phyloP scores from a whole-genome alignment of 805 yeast species.

The Saturnispora mendoncae region DNA sequence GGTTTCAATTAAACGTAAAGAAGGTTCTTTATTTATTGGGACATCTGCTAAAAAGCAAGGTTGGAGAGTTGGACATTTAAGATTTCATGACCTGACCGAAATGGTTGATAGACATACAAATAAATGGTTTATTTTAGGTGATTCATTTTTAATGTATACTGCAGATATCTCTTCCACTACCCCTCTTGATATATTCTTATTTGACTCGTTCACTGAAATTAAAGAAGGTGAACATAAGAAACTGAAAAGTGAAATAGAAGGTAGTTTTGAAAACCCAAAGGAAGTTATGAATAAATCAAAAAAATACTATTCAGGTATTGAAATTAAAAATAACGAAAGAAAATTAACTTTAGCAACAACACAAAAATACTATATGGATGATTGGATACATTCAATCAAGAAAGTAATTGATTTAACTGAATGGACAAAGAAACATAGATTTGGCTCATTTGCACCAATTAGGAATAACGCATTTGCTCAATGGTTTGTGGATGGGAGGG shows the following conservation, averaged over 20 bases:
- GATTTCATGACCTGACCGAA: constrained; percentile 65
- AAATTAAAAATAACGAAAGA: constrained; percentile 33
- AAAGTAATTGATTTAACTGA: constrained; percentile 57
- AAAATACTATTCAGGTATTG: neutral
- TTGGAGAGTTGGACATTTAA: constrained; percentile 90
- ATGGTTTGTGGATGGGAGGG: constrained; percentile 91
- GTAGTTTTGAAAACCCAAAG: constrained; percentile 29
- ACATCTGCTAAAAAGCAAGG: constrained; percentile 86
- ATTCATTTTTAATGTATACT: constrained; percentile 77
- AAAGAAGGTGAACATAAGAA: constrained; percentile 13
- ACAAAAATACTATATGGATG: constrained; percentile 52
- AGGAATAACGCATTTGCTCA: constrained; percentile 81
- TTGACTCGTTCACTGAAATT: constrained; percentile 68
- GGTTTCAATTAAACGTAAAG: constrained; percentile 74
- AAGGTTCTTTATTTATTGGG: constrained; percentile 73
- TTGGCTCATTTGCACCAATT: constrained; percentile 88
- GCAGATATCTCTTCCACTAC: constrained; percentile 80
- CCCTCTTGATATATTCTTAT: constrained; percentile 82
- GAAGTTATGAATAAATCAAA: constrained; percentile 4
- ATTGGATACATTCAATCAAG: constrained; percentile 70
- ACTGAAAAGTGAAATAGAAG: constrained; percentile 35
- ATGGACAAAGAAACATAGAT: constrained; percentile 72
- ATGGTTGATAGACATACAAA: constrained; percentile 87
- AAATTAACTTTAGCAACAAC: constrained; percentile 63
- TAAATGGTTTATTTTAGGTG: constrained; percentile 86